phyloP scores from a whole-genome alignment of 2,329 filamentous ascomycete genomes.

The Exophiala aquamarina region DNA sequence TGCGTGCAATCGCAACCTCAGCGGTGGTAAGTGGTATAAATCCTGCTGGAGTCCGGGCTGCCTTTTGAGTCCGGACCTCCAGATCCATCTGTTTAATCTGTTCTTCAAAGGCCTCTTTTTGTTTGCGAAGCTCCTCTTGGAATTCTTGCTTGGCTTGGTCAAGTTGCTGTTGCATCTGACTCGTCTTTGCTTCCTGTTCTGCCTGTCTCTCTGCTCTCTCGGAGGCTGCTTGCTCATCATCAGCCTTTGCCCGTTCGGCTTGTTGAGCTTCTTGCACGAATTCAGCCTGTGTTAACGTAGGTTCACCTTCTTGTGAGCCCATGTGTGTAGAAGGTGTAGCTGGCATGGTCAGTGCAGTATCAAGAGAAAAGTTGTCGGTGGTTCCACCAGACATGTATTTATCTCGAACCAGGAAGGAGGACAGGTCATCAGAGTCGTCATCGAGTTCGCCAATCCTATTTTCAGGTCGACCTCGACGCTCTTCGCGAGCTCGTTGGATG shows the following conservation, averaged over 20 bases:
- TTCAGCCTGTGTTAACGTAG: slow-evolving; percentile 69
- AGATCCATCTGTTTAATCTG: slow-evolving; percentile 73
- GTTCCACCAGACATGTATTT: slow-evolving; percentile 96
- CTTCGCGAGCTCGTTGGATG: slow-evolving; percentile 82
- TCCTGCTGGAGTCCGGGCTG: slow-evolving; percentile 37
- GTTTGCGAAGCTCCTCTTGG: slow-evolving; percentile 78
- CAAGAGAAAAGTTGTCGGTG: slow-evolving; percentile 91
- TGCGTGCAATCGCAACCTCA: slow-evolving; percentile 70
- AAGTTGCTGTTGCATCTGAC: slow-evolving; percentile 78
- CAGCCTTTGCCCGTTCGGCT: slow-evolving; percentile 75
- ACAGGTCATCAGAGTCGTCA: slow-evolving; percentile 85
- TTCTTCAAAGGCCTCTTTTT: slow-evolving; percentile 80
- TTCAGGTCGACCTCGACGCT: slow-evolving; percentile 68
- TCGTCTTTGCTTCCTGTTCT: slow-evolving; percentile 73
- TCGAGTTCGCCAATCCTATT: slow-evolving; percentile 58
- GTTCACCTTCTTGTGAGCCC: slow-evolving; percentile 32
- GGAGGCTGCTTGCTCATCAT: slow-evolving; percentile 71
- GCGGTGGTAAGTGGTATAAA: slow-evolving; percentile 62
- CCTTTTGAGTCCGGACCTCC: slow-evolving; percentile 53
- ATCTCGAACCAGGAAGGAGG: slow-evolving; percentile 83
- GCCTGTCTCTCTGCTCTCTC: slow-evolving; percentile 69
- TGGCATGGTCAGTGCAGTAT: slow-evolving; percentile 91
- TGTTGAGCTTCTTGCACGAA: slow-evolving; percentile 83
- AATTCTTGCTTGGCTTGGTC: slow-evolving; percentile 80
- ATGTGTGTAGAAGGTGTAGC: slow-evolving; percentile 80